phyloP scores from a whole-genome alignment of 805 yeast species.

The Starmerella stellata region DNA sequence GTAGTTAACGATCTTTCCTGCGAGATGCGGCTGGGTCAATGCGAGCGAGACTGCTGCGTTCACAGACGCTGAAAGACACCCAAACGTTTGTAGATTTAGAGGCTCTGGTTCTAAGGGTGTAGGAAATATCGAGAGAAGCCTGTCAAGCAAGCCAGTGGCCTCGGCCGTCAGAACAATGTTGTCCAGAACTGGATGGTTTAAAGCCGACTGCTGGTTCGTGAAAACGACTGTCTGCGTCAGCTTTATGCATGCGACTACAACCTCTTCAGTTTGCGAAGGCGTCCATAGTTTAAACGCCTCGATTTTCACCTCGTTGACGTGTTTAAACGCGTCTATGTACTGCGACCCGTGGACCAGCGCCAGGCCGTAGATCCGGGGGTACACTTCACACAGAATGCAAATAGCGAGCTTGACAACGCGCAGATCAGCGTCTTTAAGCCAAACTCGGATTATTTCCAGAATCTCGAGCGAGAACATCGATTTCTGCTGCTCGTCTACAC shows the following conservation, averaged over 20 bases:
- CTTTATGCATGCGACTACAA: conserved; percentile 53
- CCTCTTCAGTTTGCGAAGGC: conserved; percentile 23
- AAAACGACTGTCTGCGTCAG: conserved; percentile 49
- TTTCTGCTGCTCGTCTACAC: conserved; percentile 15
- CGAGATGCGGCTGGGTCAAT: conserved; percentile 43
- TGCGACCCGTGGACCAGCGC: conserved; percentile 21
- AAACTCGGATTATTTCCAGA: conserved; percentile 17
- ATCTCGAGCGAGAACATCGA: conserved; percentile 19
- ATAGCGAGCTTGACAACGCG: conserved; percentile 25
- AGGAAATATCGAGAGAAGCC: conserved; percentile 35
- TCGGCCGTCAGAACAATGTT: conserved; percentile 44
- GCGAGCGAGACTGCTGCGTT: conserved; percentile 46
- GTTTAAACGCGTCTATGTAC: conserved; percentile 34
- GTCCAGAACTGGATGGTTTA: conserved; percentile 41
- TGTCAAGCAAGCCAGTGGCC: conserved; percentile 49
- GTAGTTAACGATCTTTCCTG: conserved; percentile 36
- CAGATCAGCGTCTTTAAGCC: conserved; percentile 18
- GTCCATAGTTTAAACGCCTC: conserved; percentile 46
- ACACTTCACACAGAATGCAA: conserved; percentile 28
- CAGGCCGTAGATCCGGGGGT: conserved; percentile 30
- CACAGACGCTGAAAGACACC: conserved; percentile 47
- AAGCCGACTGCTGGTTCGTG: conserved; percentile 17
- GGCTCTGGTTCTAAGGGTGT: conserved; percentile 24
- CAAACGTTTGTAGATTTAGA: conserved; percentile 20
- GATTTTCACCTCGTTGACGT: conserved; percentile 38